Evolutionary conservation across 441 rosid genomes (phyloP).

Genomic region (Melastoma candidum): DNA sequence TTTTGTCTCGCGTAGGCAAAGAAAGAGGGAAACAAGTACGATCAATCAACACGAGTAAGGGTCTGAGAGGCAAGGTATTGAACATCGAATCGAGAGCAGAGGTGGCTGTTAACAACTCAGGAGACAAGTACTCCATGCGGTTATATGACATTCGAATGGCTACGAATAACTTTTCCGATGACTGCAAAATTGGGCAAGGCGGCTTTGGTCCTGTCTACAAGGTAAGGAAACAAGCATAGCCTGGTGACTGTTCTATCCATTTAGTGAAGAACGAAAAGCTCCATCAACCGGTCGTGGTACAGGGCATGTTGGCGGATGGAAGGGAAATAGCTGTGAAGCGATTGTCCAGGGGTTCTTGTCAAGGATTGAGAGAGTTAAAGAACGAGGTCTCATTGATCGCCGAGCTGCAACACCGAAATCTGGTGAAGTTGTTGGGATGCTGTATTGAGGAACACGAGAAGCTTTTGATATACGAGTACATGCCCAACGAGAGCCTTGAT

Average conservation of each 20-base stretch:
- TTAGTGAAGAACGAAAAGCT: too few relatives aligned
- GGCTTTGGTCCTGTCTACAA: constrained; percentile 26
- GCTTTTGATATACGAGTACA: constrained; percentile 41
- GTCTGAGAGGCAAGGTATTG: neutral
- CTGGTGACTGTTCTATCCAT: too few relatives aligned
- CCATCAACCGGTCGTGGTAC: too few relatives aligned
- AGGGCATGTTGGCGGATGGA: constrained; percentile 35
- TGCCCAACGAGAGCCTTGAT: constrained; percentile 45
- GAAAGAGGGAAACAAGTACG: too few relatives aligned
- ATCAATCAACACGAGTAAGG: too few relatives aligned
- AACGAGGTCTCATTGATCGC: constrained; percentile 50
- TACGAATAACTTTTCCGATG: constrained; percentile 15
- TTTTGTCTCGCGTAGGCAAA: too few relatives aligned
- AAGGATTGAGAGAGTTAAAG: constrained; percentile 47
- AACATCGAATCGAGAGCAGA: constrained; percentile 29
- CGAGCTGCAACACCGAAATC: constrained; percentile 43
- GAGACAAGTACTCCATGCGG: constrained; percentile 24
- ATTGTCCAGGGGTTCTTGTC: constrained; percentile 30
- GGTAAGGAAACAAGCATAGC: constrained; percentile 3
- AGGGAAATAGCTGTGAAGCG: constrained; percentile 42
- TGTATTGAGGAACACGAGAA: constrained; percentile 38
- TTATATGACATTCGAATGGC: constrained; percentile 6
- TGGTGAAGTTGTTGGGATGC: constrained; percentile 40
- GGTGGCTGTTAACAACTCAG: constrained; percentile 1
- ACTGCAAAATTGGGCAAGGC: constrained; percentile 21